These are phyloP conservation scores for Gypsophila paniculata DNA, from an alignment of 179 eudicot species.

Conservation along the genomic window DNA sequence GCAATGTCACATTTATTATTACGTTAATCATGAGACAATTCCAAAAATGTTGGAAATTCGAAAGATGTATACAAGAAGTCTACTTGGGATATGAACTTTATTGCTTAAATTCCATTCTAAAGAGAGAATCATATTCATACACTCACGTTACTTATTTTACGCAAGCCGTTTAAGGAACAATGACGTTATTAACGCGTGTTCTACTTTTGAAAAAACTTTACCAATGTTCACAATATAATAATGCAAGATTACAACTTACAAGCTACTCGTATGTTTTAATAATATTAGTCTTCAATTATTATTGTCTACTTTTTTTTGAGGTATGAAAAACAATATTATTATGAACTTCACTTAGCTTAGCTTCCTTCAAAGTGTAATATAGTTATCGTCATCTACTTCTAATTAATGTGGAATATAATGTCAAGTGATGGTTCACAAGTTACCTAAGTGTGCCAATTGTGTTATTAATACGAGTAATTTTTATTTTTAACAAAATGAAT, in stretches of 20 bases:
- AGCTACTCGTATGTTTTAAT: no score
- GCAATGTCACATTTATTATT: no score
- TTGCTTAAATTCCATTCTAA: conserved; percentile 1
- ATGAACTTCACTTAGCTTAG: no score
- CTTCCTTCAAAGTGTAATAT: no score
- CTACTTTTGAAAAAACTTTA: neutral
- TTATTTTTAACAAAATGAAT: no score
- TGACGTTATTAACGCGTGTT: conserved; percentile 8
- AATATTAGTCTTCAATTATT: no score
- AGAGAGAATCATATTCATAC: neutral
- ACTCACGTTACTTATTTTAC: neutral
- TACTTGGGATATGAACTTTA: neutral
- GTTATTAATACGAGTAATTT: no score
- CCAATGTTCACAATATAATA: conserved; percentile 5
- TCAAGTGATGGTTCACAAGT: neutral
- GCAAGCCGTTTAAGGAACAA: conserved; percentile 18
- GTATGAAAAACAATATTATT: no score
- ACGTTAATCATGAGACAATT: neutral
- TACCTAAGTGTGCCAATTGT: neutral
- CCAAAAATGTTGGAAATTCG: conserved; percentile 12
- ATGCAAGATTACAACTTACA: no score
- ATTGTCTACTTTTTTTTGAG: no score
- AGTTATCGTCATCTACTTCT: no score
- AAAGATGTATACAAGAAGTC: conserved; percentile 10
- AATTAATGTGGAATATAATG: neutral